phyloP scores from a whole-genome alignment of 2,329 filamentous ascomycete genomes.

The Thermoascus crustaceus region DNA sequence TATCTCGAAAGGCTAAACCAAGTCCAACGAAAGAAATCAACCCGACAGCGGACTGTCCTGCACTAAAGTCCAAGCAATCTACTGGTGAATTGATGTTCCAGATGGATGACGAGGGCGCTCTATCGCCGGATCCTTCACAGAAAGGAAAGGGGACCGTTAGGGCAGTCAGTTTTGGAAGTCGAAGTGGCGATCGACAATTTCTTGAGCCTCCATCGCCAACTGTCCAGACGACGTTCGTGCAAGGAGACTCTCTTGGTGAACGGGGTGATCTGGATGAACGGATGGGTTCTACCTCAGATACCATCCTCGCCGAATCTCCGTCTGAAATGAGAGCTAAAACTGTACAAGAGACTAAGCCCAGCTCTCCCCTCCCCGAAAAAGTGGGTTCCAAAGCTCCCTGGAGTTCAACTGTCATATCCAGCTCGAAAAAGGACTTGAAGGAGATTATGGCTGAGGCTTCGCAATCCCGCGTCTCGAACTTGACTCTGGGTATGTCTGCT shows the following conservation, averaged over 20 bases:
- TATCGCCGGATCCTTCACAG: slow-evolving; percentile 16
- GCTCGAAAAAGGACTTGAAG: slow-evolving; percentile 62
- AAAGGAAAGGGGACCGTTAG: slow-evolving; percentile 25
- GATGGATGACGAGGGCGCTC: slow-evolving; percentile 70
- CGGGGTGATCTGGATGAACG: slow-evolving; percentile 20
- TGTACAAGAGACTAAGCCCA: slow-evolving; percentile 15
- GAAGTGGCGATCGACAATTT: slow-evolving; percentile 13
- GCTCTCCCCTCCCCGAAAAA: slow-evolving; percentile 17
- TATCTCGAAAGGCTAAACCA: slow-evolving; percentile 34
- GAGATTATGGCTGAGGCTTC: slow-evolving; percentile 65
- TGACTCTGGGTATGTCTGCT: slow-evolving; percentile 45
- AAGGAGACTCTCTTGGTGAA: slow-evolving; percentile 19
- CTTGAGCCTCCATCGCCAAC: slow-evolving; percentile 17
- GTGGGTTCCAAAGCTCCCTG: slow-evolving; percentile 40
- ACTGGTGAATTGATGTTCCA: slow-evolving; percentile 77
- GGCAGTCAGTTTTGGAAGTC: slow-evolving; percentile 11
- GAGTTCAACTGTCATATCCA: slow-evolving; percentile 46
- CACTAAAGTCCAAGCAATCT: slow-evolving; percentile 60
- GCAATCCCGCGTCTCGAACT: slow-evolving; percentile 41
- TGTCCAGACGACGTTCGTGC: slow-evolving; percentile 18
- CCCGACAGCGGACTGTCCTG: slow-evolving; percentile 53
- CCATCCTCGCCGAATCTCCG: slow-evolving; percentile 16
- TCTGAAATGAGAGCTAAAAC: slow-evolving; percentile 14
- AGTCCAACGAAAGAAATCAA: slow-evolving; percentile 36
- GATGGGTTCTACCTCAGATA: slow-evolving; percentile 19